These are phyloP conservation scores for Botryotinia globosa DNA, from an alignment of 2,329 filamentous ascomycete genomes.

Conservation along the genomic window DNA sequence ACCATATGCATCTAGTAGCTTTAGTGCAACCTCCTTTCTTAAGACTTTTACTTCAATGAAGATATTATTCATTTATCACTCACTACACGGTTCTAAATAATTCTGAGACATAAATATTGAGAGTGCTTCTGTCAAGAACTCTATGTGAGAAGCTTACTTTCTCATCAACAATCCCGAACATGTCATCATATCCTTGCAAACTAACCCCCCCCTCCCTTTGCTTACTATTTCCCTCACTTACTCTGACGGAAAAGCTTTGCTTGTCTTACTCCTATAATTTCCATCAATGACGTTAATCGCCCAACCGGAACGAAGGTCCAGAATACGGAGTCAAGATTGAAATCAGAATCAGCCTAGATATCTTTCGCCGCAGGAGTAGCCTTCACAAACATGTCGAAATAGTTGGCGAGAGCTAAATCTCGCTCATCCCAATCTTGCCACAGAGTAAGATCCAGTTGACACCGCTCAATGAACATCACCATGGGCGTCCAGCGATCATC, in stretches of 20 bases:
- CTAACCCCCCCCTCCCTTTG: not conserved
- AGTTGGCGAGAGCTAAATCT: not conserved
- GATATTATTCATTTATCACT: not conserved
- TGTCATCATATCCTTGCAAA: not conserved
- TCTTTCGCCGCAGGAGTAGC: not conserved
- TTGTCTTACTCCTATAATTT: not conserved
- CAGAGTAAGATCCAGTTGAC: not conserved
- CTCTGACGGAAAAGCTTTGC: not conserved
- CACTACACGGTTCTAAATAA: not conserved
- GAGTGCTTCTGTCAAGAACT: not conserved
- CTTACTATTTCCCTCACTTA: too few relatives aligned
- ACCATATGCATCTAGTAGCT: not conserved
- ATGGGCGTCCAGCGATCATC: not conserved
- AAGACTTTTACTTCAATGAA: not conserved
- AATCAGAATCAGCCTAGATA: too few relatives aligned
- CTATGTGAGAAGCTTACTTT: too few relatives aligned
- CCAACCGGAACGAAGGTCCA: not conserved
- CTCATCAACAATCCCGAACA: not conserved
- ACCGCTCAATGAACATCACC: conserved; percentile 8
- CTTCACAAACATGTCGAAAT: conserved; percentile 1
- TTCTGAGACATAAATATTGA: not conserved
- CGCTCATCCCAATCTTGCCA: not conserved
- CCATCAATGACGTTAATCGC: not conserved
- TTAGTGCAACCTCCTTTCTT: not conserved
- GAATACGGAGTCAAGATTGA: not conserved